Percentiles rank a stretch among this genome's conserved stretches.
Evolutionary conservation across 257 asterid genomes (phyloP).

Genomic region (Ballota nigra): DNA sequence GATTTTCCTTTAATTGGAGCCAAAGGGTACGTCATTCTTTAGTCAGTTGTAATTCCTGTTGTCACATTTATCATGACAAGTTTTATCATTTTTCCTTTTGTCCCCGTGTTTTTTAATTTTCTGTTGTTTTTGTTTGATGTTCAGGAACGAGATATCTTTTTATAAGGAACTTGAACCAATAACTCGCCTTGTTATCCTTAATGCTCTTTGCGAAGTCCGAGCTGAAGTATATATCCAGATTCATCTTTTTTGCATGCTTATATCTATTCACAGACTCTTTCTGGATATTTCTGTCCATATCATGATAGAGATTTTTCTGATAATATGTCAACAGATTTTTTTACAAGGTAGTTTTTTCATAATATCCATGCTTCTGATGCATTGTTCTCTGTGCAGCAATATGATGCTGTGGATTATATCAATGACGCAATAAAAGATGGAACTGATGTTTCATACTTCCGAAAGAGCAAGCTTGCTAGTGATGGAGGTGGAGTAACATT

Average conservation of each 20-base stretch:
- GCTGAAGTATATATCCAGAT: constrained; percentile 57
- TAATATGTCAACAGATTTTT: neutral
- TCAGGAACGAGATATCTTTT: constrained; percentile 68
- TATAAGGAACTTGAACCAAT: constrained; percentile 76
- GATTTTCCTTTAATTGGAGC: constrained; percentile 63
- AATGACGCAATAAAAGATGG: constrained; percentile 51
- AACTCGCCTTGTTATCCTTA: constrained; percentile 65
- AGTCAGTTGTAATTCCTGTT: constrained; percentile 12
- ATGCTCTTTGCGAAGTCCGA: constrained; percentile 92
- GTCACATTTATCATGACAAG: constrained; percentile 1
- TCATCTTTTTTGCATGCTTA: constrained; percentile 16
- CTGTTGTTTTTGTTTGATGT: constrained; percentile 21
- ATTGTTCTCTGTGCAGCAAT: constrained; percentile 52
- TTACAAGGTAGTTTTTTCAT: constrained; percentile 3
- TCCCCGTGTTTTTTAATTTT: neutral
- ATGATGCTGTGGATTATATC: constrained; percentile 57
- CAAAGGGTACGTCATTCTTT: constrained; percentile 59
- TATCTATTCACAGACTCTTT: constrained; percentile 8
- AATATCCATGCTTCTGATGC: constrained; percentile 13
- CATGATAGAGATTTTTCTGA: constrained; percentile 11
- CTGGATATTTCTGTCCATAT: neutral
- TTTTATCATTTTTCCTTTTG: neutral
- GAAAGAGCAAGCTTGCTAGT: constrained; percentile 64
- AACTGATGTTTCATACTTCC: constrained; percentile 48
- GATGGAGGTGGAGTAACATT: constrained; percentile 56